Evolutionary conservation across 2,329 filamentous ascomycete species (phyloP).

Genomic region (Colletotrichum neosansevieriae): DNA sequence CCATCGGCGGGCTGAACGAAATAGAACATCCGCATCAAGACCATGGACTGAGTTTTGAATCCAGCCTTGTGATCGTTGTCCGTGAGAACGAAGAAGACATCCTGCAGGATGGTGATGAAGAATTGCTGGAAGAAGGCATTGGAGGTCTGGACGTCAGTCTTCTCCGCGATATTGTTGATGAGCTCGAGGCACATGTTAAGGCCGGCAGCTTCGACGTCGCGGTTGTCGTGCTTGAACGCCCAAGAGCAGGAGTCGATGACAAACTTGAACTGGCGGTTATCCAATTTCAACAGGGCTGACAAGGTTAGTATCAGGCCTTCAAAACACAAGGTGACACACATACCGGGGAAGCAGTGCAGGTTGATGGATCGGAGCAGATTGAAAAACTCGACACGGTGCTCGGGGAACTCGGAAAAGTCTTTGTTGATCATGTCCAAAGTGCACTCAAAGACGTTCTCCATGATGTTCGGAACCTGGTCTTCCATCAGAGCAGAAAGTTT

Average conservation of each 20-base stretch:
- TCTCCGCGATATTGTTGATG: conserved; percentile 95
- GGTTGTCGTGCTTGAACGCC: conserved; percentile 99
- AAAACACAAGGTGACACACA: conserved; percentile 34
- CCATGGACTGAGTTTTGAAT: conserved; percentile 96
- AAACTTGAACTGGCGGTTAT: conserved; percentile 98
- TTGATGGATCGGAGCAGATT: conserved; percentile 97
- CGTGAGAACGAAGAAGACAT: conserved; percentile 97
- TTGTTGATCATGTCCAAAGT: conserved; percentile 99
- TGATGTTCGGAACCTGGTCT: conserved; percentile 95
- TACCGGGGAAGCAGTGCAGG: conserved; percentile 91
- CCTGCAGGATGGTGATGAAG: conserved; percentile 94
- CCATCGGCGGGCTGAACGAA: conserved; percentile 83
- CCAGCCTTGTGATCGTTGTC: conserved; percentile 99
- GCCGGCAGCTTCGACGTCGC: conserved; percentile 95
- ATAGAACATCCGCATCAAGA: conserved; percentile 96
- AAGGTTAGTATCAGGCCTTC: conserved; percentile 25
- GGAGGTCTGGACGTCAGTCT: conserved; percentile 82
- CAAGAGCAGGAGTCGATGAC: conserved; percentile 99
- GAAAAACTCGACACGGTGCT: conserved; percentile 99
- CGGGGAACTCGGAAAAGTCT: conserved; percentile 98
- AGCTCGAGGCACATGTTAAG: conserved; percentile 98
- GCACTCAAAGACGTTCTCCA: conserved; percentile 99
- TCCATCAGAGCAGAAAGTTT: conserved; percentile 98
- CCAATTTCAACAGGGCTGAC: conserved; percentile 88
- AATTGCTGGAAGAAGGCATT: conserved; percentile 99